phyloP scores from a whole-genome alignment of 768 basidiomycete species.

The Amanita jacksonii region DNA sequence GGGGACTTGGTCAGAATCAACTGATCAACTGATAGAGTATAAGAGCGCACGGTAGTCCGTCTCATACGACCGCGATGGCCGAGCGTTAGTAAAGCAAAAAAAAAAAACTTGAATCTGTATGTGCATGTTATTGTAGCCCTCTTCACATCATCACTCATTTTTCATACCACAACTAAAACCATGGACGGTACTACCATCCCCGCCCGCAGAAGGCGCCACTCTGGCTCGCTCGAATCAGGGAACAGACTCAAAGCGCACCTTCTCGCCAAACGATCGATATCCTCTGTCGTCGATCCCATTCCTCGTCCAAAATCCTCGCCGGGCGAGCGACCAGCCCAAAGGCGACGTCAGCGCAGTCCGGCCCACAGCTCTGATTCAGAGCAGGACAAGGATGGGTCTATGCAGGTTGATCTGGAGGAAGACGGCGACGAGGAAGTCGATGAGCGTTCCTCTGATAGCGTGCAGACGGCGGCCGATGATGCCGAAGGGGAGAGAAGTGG shows the following conservation, averaged over 20 bases:
- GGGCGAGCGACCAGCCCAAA: conserved; percentile 45
- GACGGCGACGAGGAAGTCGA: conserved; percentile 12
- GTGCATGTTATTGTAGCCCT: background rate
- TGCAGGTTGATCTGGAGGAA: conserved; percentile 21
- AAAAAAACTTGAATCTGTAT: background rate
- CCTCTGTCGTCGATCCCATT: conserved; percentile 31
- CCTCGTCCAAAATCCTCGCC: conserved; percentile 72
- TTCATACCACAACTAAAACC: background rate
- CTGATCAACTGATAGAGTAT: too few relatives aligned
- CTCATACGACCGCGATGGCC: too few relatives aligned
- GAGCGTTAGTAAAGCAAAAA: too few relatives aligned
- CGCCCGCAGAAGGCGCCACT: conserved; percentile 54
- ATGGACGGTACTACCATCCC: conserved; percentile 18
- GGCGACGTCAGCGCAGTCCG: conserved; percentile 37
- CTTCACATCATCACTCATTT: background rate
- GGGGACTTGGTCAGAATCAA: too few relatives aligned
- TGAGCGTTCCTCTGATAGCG: conserved; percentile 13
- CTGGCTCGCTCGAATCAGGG: conserved; percentile 38
- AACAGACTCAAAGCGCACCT: conserved; percentile 16
- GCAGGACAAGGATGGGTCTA: conserved; percentile 16
- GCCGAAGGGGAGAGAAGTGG: too few relatives aligned
- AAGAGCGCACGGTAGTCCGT: too few relatives aligned
- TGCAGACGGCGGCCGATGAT: too few relatives aligned
- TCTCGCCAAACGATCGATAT: background rate
- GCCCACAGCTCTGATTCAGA: conserved; percentile 26